Evolutionary conservation across 2,329 filamentous ascomycete genomes (phyloP), one percentile per base, ranked within the genome.

Genomic region (Akanthomyces lecanii): DNA sequence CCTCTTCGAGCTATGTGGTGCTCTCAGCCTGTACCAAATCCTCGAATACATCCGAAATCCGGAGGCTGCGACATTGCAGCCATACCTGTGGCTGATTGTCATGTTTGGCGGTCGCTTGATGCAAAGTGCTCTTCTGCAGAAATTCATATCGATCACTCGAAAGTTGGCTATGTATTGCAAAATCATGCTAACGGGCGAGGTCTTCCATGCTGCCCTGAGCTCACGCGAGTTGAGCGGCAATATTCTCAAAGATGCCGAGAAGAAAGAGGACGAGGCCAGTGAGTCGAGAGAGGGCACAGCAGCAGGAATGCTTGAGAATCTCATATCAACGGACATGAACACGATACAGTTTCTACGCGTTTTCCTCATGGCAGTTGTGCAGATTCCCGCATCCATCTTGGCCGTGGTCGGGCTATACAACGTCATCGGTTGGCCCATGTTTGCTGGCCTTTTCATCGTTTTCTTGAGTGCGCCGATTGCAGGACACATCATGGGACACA

Each of bases 291-390:
- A 73, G 58, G 72, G 73, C 5, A 76, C 81, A 1, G 81, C 82
- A 4, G 77, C 81, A 7, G 82, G 82, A 16, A 76, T 80, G 25
- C 70, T 85, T 45, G 81, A 81, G 11, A 86, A 84, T 62, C 75
- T 86, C 56, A 85, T 86, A 79, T 80, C 82, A 5, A 81, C 82
- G 30, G 84, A 86, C 67, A 76, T 86, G 14, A 82, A 85, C 60
- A 80, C 82, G n/a, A 77, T 86, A 36, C 81, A 76, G 36, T 82
- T 86, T 65, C 71, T 84, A 5, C 72, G 85, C 44, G 73, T 82
- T 51, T 74, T 81, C 14, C 61, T 71, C 3, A 72, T 79, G 45
- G 80, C 81, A 10, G 72, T 80, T 3, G 77, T 82, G 2, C 71
- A 52, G 21, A 44, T 63, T 23, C 47, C 61, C 77, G 79, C 81